Base-by-base conservation (phyloP, 768 basidiomycete species). In the Termitomyces sp. region DNA sequence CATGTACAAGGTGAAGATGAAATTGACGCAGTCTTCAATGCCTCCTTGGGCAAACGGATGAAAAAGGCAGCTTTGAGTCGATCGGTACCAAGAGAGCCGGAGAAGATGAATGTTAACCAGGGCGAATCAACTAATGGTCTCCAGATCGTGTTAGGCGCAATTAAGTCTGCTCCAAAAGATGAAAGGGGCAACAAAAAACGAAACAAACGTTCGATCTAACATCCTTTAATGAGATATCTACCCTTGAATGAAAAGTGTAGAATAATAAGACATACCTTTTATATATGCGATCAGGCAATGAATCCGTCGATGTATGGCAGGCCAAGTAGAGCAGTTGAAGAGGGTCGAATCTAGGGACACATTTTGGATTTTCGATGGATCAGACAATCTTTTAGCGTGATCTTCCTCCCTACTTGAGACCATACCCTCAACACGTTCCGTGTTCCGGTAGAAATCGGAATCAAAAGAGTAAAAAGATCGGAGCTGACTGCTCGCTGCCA, bases 1-100 rank as follows among this genome's bases (percentile, higher is more conserved):
- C 75, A 79, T 65, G 68, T 53, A 27, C 66, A 69, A 24, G 61
- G 72, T 7, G 80, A 75, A 48, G 85, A 93, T 64, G 91, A 90
- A 68, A 93, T 94, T 54, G 92, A 93, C 58, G 80, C 73, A 3
- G 73, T 93, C 12, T 94, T 94, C 67, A 78, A 82, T 42, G 67
- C 75, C 46, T 75, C 74, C 22, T 66, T 87, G 20, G 86, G 86
- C 20, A 84, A 79, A 65, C 86, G 81, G 69, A 69, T 77, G 22
- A 88, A 83, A 73, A 84, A 80, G 65, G 79, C 75, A 24, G 81
- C 80, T 4, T 67, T 88, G 30, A 68, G 59, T 34, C 61, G 55
- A 2, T 13, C 39, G 39, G 50, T 33, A 20, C 50, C 50, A 16
- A 49, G n/a, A 18, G 52, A 55, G 2, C 33, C 50, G 18, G 57